These are phyloP conservation scores for Isatis lusitanica DNA, from an alignment of 441 rosid species.

Conservation along the genomic window DNA sequence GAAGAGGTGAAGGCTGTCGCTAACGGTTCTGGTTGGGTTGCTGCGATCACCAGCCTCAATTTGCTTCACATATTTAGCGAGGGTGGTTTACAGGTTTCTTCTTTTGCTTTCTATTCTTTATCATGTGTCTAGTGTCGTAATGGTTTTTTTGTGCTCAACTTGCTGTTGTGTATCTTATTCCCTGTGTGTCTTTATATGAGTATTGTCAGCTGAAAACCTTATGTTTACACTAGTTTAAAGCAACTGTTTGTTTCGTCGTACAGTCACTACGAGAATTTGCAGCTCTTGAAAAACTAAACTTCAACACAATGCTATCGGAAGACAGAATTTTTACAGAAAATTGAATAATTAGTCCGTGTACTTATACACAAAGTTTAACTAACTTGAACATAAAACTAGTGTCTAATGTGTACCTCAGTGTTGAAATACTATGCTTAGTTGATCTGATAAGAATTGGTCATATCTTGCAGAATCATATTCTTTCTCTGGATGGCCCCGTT, in stretches of 20 bases:
- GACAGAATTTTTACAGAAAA: background rate
- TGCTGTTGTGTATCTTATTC: background rate
- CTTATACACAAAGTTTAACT: background rate
- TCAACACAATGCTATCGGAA: constrained; percentile 1
- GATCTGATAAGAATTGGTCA: constrained; percentile 1
- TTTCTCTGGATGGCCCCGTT: constrained; percentile 85
- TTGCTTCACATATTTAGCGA: constrained; percentile 80
- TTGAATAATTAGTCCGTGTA: background rate
- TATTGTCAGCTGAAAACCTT: background rate
- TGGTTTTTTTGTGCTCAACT: constrained; percentile 3
- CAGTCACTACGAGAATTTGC: background rate
- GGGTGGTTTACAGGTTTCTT: constrained; percentile 93
- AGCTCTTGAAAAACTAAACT: background rate
- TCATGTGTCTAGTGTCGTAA: background rate
- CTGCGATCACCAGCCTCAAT: constrained; percentile 87
- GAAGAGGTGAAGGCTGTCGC: constrained; percentile 93
- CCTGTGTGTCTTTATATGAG: background rate
- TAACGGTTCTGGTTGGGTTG: constrained; percentile 79
- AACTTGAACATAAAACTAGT: background rate
- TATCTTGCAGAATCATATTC: constrained; percentile 66
- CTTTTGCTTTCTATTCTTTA: constrained; percentile 13
- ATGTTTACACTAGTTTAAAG: background rate
- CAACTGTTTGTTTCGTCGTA: background rate
- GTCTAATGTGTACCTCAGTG: background rate
- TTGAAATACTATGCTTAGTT: background rate